Base-by-base conservation (phyloP, 1,139 yeast species). In the Lodderomyces margitis region DNA sequence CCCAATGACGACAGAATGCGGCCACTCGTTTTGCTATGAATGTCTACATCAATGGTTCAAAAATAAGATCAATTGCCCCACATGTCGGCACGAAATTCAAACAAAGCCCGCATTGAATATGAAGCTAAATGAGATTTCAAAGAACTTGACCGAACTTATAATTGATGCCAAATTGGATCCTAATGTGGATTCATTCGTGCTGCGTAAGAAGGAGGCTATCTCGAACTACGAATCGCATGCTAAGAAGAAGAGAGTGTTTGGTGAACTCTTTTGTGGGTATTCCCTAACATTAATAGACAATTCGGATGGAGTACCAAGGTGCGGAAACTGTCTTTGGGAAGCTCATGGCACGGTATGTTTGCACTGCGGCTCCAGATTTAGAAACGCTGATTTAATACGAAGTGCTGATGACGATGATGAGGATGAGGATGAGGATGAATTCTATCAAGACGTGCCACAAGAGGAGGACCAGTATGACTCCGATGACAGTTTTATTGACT, bases 251-350 rank as follows among this genome's bases (percentile, higher is more conserved):
- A 54, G 56, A 1, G 51, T 80, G 27, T 80, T 78, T 60, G 77
- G 74, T 1, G 71, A 69, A 24, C 57, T 74, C 6, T 83, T 83
- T 57, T 61, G 68, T 17, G 32, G 33, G 23, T 61, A 75, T 19
- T 75, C 79, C 1, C 59, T 70, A 25, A 80, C 82, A 0, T 57
- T 75, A 17, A 65, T 82, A 2, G 87, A 80, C 48, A 74, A 69
- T 40, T 81, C 81, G 20, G 96, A 87, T 57, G 92, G 91, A 2
- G 89, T 87, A 6, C 80, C 85, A 0, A 64, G 95, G 43, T 87
- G 96, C 56, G 80, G 87, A 2, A 73, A 76, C 42, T 87, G 96
- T 58, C 87, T 81, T 53, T 87, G 95, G 95, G 95, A 87, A 56
- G 80, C 85, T 3, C 74, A 70, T 47, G 83, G 83, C 0, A 61